Base-by-base conservation (phyloP, 306 rosid species). In the Quillaja saponaria region DNA sequence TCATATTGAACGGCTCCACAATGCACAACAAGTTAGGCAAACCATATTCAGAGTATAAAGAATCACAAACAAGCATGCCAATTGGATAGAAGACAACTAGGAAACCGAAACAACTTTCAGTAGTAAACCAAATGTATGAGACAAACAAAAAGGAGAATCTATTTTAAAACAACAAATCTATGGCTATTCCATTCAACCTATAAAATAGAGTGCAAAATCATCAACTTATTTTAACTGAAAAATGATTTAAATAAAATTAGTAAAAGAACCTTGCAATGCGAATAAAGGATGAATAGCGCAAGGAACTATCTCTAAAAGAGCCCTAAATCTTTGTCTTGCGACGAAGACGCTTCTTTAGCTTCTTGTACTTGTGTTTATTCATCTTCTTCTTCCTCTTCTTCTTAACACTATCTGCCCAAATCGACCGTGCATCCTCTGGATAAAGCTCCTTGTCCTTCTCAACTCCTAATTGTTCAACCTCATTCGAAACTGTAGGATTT, bases 321-420 rank as follows among this genome's bases (percentile, higher is more conserved):
- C 31, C 31, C 31, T 25, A 25, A 25, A 4, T 25, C 31, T 25
- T 25, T 25, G 80, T 25, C 82, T 81, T 77, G 42, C 83, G 78
- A 11, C 83, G 86, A 18, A 82, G 84, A 14, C 66, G 61, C 81
- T 80, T 80, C 70, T 66, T 63, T 3, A 72, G 85, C 76, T 80
- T 75, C 73, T 72, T 67, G 44, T 50, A 76, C 55, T 79, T 79
- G 31, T 79, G 80, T 71, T 79, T 79, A 63, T 74, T 79, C 80
- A 79, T 79, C 61, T 79, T 80, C 69, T 35, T 75, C 81, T 75
- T 80, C 81, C 84, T 71, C 84, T 79, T 79, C 80, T 74, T 71
- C 80, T 79, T 79, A n/a, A 76, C 79, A 63, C 84, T 79, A 48
- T 79, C 84, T 13, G 84, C 84, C 84, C 78, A 80, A 47, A 80